These are phyloP conservation scores for Leishmania turanica DNA, from an alignment of 208 protist species.

Conservation along the genomic window DNA sequence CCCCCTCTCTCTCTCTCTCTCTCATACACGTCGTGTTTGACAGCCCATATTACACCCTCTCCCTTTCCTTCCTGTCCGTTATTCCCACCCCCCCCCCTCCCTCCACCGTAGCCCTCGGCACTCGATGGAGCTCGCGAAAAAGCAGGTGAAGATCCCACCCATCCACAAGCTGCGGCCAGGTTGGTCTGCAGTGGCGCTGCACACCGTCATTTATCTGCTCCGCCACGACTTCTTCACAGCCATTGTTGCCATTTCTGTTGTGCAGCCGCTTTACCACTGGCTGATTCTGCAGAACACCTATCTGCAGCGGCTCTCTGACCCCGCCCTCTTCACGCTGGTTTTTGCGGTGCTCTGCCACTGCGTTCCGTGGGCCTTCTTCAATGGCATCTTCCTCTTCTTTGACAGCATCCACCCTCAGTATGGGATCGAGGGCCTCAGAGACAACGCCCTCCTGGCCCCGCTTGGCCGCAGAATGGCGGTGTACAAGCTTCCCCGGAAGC, in stretches of 20 bases:
- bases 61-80: background rate
- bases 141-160: slow-evolving; percentile 24
- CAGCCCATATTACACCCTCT: background rate
- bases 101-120: no score
- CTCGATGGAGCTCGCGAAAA: slow-evolving; percentile 6
- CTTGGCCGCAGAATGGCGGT: slow-evolving; percentile 32
- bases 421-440: slow-evolving; percentile 24
- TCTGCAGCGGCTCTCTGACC: slow-evolving; percentile 15
- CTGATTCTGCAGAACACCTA: slow-evolving; percentile 23
- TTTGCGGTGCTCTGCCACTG: slow-evolving; percentile 42
- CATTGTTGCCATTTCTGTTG: slow-evolving; percentile 29
- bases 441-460: slow-evolving; percentile 18
- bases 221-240: slow-evolving; percentile 33
- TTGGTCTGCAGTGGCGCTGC: slow-evolving; percentile 11
- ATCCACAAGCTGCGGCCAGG: slow-evolving; percentile 30
- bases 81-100: background rate
- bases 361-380: slow-evolving; percentile 42
- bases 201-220: slow-evolving; percentile 32
- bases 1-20: background rate
- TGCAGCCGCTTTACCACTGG: slow-evolving; percentile 37
- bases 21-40: background rate
- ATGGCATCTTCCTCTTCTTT: slow-evolving; percentile 44
- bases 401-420: slow-evolving; percentile 37
- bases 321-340: slow-evolving; percentile 32
- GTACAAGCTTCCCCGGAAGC: slow-evolving; percentile 39